Evolutionary conservation across 2,329 filamentous ascomycete genomes (phyloP).

Genomic region (Teratosphaeria viscida): DNA sequence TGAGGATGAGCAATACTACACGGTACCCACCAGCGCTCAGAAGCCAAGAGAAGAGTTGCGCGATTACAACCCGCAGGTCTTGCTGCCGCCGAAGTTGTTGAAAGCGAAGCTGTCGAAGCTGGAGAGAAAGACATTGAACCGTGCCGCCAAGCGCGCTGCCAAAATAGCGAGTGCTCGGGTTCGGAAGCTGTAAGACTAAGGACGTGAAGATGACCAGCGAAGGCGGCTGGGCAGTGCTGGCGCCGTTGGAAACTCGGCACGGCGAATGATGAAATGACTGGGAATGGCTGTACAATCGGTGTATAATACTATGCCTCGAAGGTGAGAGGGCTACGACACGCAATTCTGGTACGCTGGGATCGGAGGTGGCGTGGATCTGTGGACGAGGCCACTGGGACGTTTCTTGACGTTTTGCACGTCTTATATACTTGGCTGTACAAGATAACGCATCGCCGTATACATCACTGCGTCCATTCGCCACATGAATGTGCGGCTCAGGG

Average conservation of each 20-base stretch:
- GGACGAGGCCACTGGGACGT: not conserved
- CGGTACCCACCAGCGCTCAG: not conserved
- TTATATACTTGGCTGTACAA: not conserved
- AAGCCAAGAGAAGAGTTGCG: not conserved
- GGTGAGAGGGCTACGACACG: not conserved
- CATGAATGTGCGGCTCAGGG: not conserved
- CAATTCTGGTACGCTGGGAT: not conserved
- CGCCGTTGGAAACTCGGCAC: not conserved
- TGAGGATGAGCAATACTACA: not conserved
- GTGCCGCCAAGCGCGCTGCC: not conserved
- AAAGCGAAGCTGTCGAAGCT: not conserved
- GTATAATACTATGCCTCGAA: not conserved
- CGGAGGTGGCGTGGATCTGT: not conserved
- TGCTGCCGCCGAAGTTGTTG: not conserved
- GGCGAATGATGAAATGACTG: not conserved
- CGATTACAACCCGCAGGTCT: not conserved
- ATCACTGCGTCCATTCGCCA: not conserved
- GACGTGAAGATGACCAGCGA: not conserved
- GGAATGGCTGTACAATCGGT: not conserved
- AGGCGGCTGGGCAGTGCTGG: no score
- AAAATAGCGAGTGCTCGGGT: not conserved
- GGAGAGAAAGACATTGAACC: not conserved
- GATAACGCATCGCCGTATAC: not conserved
- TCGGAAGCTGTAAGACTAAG: not conserved
- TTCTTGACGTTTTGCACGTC: not conserved